These are phyloP conservation scores for Backusella parvicylindrica DNA, from an alignment of 192 early-diverging fungal genomes.

Conservation along the genomic window DNA sequence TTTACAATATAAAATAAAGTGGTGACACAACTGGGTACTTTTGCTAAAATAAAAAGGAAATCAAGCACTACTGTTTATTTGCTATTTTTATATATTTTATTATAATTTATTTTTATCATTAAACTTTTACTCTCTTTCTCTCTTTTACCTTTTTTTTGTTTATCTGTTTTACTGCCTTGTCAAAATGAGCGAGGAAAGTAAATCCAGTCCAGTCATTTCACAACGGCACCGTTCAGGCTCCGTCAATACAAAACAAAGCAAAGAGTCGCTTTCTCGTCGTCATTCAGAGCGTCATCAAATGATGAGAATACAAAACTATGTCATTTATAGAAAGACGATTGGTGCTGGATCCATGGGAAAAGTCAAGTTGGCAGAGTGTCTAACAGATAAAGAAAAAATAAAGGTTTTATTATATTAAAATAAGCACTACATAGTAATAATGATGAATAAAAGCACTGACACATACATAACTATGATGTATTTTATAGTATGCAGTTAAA, in stretches of 20 bases:
- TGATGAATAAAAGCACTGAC: not conserved
- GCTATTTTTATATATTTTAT: slow-evolving; percentile 3
- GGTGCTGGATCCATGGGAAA: slow-evolving; percentile 37
- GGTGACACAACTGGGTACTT: not conserved
- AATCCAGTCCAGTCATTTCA: not conserved
- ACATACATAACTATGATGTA: not conserved
- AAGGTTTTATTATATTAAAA: not conserved
- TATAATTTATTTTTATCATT: not conserved
- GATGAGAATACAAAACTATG: slow-evolving; percentile 29
- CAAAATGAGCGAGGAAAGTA: not conserved
- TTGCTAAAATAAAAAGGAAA: slow-evolving; percentile 4
- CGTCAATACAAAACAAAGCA: not conserved
- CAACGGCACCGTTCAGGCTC: not conserved
- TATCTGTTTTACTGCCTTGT: not conserved
- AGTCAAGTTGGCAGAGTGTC: slow-evolving; percentile 32
- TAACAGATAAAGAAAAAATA: slow-evolving; percentile 21
- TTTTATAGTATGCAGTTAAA: slow-evolving; percentile 57
- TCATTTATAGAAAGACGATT: slow-evolving; percentile 29
- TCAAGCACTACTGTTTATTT: slow-evolving; percentile 6
- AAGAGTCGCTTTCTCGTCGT: not conserved
- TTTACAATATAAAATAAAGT: slow-evolving; percentile 22
- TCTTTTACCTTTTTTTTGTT: not conserved
- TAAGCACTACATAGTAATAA: too few species aligned
- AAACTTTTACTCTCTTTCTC: not conserved
- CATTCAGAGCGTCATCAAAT: slow-evolving; percentile 19